Percentiles rank a stretch among this genome's conserved stretches.
Evolutionary conservation across 345 rosid species (phyloP).

Genomic region (Eucalyptus marginata): DNA sequence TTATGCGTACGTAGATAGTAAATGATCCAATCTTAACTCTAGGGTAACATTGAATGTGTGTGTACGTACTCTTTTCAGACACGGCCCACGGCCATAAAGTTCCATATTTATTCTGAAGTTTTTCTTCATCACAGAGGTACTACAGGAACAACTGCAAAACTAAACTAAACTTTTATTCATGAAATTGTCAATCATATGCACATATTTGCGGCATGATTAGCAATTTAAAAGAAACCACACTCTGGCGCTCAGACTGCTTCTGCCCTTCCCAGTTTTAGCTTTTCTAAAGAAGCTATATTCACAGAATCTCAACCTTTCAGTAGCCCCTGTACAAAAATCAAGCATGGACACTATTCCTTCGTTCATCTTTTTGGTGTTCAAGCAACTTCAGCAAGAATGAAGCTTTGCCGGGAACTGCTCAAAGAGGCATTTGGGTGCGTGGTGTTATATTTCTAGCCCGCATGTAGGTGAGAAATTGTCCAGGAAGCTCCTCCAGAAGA

Average conservation of each 20-base stretch:
- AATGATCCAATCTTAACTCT: not conserved
- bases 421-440: not conserved
- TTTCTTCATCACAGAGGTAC: not conserved
- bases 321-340: not conserved
- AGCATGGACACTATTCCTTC: not conserved
- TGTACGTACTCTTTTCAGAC: not conserved
- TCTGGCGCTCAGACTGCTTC: not conserved
- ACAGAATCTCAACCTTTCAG: not conserved
- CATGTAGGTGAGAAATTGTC: constrained; percentile 67
- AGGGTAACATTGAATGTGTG: not conserved
- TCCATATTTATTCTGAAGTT: not conserved
- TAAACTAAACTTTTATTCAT: not conserved
- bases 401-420: accelerated
- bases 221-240: not conserved
- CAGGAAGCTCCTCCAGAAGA: constrained; percentile 78
- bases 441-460: constrained; percentile 55
- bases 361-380: not conserved
- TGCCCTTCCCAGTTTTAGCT: not conserved
- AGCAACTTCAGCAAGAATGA: accelerated
- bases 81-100: accelerated
- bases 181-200: not conserved
- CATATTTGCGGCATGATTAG: not conserved
- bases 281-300: not conserved
- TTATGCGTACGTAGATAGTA: not conserved
- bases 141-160: not conserved